Conservation (phyloP, 257 asterid species). For the Pogostemon cablin region DNA sequence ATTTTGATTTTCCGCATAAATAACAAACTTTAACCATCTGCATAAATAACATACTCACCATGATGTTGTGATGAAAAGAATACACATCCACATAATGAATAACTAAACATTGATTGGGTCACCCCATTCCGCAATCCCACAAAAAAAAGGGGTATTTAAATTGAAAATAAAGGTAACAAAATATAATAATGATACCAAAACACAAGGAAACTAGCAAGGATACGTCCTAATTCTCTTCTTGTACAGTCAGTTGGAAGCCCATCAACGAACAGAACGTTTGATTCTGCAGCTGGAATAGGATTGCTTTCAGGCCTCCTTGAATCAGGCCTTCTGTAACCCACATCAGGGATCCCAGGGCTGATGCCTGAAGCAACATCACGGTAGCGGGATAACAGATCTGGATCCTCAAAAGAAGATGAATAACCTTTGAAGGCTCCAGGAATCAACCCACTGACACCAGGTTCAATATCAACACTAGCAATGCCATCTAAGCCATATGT, state of each 20-base stretch:
- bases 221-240: slow-evolving; percentile 88
- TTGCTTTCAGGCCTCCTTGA: slow-evolving; percentile 50
- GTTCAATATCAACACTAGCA: slow-evolving; percentile 43
- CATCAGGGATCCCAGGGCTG: slow-evolving; percentile 45
- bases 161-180: background rate
- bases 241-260: slow-evolving; percentile 81
- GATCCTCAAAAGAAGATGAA: slow-evolving; percentile 53
- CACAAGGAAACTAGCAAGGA: slow-evolving; percentile 43
- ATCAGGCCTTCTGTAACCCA: slow-evolving; percentile 48
- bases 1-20: slow-evolving; percentile 2
- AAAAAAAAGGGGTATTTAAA: background rate
- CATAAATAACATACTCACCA: background rate
- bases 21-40: background rate
- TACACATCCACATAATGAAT: background rate
- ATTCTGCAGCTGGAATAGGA: slow-evolving; percentile 47
- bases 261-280: slow-evolving; percentile 70
- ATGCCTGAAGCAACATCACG: slow-evolving; percentile 44
- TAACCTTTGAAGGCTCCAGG: slow-evolving; percentile 51
- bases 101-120: slow-evolving; percentile 3
- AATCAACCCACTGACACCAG: slow-evolving; percentile 45
- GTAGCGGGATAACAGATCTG: slow-evolving; percentile 44
- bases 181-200: background rate
- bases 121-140: background rate
- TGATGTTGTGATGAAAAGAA: slow-evolving; percentile 10
- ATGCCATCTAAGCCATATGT: slow-evolving; percentile 46